Evolutionary conservation across 2,329 filamentous ascomycete species (phyloP).

Genomic region (Pyricularia pennisetigena): DNA sequence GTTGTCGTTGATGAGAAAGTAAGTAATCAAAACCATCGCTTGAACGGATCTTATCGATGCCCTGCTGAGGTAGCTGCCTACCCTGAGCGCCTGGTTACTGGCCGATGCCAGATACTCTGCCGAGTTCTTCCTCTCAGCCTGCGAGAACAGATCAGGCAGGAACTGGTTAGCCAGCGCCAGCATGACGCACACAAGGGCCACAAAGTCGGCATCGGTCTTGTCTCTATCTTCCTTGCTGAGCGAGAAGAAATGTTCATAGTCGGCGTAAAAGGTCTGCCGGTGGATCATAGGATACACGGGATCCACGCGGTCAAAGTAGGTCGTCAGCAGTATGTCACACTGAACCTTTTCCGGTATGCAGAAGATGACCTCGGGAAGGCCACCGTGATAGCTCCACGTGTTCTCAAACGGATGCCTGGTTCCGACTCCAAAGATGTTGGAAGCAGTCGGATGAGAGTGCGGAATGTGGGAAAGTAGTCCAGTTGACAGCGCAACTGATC

Average conservation of each 20-base stretch:
- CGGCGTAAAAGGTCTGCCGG: constrained; percentile 63
- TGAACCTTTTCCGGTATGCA: constrained; percentile 69
- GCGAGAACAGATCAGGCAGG: constrained; percentile 43
- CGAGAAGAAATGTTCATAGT: constrained; percentile 72
- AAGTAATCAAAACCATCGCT: constrained; percentile 73
- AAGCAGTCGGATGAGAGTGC: constrained; percentile 59
- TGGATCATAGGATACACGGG: constrained; percentile 77
- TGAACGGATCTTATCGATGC: constrained; percentile 65
- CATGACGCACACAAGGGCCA: constrained; percentile 68
- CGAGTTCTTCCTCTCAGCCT: constrained; percentile 59
- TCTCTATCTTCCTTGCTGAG: constrained; percentile 46
- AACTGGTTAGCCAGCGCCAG: constrained; percentile 73
- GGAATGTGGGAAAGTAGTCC: constrained; percentile 64
- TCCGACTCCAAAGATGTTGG: constrained; percentile 73
- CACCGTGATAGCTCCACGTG: constrained; percentile 75
- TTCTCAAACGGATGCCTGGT: constrained; percentile 73
- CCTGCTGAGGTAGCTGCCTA: constrained; percentile 68
- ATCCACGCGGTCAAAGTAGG: constrained; percentile 64
- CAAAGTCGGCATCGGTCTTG: constrained; percentile 54
- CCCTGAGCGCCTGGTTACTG: constrained; percentile 64
- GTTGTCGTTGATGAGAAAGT: constrained; percentile 80
- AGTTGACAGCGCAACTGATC: constrained; percentile 38
- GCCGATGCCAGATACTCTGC: constrained; percentile 77
- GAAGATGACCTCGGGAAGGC: constrained; percentile 63
- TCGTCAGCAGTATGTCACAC: constrained; percentile 56